These are phyloP conservation scores for Calonectria pteridis DNA, from an alignment of 2,329 filamentous ascomycete genomes.

Conservation along the genomic window DNA sequence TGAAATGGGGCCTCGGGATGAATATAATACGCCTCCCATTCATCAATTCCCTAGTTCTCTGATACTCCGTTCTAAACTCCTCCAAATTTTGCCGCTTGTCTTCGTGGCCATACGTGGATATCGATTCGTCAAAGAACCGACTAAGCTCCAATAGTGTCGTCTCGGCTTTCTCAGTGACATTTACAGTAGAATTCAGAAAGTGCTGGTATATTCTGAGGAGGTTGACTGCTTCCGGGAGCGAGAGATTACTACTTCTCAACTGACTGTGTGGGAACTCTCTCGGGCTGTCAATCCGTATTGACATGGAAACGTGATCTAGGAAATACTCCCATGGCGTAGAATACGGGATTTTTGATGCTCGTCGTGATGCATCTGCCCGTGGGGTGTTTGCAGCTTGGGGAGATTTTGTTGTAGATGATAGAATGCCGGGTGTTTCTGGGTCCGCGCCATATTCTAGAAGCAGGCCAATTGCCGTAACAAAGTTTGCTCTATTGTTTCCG, in stretches of 20 bases:
- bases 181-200: neutral
- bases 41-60: neutral
- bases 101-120: neutral
- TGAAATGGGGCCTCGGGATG: neutral
- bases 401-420: neutral
- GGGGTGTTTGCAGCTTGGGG: no score
- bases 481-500: neutral
- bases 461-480: neutral
- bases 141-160: neutral
- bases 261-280: neutral
- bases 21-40: neutral
- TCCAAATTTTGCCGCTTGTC: neutral
- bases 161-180: neutral
- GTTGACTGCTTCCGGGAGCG: neutral
- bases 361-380: no score
- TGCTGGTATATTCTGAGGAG: neutral
- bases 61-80: neutral
- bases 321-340: neutral
- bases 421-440: neutral
- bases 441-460: neutral
- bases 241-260: neutral
- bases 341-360: neutral
- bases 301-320: neutral
- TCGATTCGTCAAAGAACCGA: neutral
- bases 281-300: no score